Conservation (phyloP, 2,329 filamentous ascomycete species). For the Bipolaris oryzae region DNA sequence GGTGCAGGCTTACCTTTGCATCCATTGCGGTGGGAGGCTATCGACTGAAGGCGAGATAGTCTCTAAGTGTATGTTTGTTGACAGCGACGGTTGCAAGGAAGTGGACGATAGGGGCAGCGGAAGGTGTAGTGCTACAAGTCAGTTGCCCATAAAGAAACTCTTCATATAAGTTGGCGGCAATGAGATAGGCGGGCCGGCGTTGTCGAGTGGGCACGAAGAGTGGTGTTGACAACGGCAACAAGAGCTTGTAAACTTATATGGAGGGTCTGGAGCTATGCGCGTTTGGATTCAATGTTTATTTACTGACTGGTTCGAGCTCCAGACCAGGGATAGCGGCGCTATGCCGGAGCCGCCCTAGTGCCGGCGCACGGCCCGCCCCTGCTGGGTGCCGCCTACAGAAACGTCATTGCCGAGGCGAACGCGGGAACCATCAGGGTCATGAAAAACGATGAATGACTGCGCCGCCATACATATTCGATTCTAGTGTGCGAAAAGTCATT, state of each 20-base stretch:
- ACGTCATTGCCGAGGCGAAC: conserved; percentile 25
- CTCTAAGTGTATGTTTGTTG: conserved; percentile 20
- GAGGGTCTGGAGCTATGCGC: conserved; percentile 23
- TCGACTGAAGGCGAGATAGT: conserved; percentile 27
- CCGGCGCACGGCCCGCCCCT: conserved; percentile 14
- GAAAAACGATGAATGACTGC: conserved; percentile 24
- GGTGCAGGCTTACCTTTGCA: conserved; percentile 49
- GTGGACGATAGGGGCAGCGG: conserved; percentile 36
- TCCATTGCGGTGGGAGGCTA: conserved; percentile 47
- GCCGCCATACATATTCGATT: conserved; percentile 14
- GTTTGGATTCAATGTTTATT: conserved; percentile 19
- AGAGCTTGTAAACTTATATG: conserved; percentile 33
- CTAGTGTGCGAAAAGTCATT: not conserved
- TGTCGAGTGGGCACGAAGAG: conserved; percentile 34
- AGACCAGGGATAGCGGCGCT: conserved; percentile 11
- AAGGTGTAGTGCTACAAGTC: conserved; percentile 42
- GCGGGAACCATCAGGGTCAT: conserved; percentile 22
- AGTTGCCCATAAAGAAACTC: conserved; percentile 48
- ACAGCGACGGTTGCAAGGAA: conserved; percentile 29
- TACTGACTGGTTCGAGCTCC: conserved; percentile 16
- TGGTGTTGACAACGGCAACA: conserved; percentile 34
- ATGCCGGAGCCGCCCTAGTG: conserved; percentile 12
- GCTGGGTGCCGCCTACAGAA: not conserved
- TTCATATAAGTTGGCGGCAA: conserved; percentile 50
- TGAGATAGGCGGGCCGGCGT: conserved; percentile 46